phyloP scores from a whole-genome alignment of 2,329 filamentous ascomycete species.

The Apiospora saccharicola region DNA sequence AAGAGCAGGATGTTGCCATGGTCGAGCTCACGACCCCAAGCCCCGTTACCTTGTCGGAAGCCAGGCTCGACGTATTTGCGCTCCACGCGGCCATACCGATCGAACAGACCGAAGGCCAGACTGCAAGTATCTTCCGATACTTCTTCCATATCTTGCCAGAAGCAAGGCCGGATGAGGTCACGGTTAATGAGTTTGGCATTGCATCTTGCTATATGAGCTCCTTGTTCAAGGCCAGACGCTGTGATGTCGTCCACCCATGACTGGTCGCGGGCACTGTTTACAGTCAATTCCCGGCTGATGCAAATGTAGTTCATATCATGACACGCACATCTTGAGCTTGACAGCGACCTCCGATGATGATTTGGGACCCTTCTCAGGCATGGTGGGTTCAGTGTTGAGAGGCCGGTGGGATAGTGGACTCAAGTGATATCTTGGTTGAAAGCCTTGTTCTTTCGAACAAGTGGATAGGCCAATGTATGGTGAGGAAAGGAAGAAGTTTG shows the following conservation, averaged over 20 bases:
- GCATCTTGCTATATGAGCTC: not conserved
- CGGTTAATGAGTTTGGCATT: conserved; percentile 28
- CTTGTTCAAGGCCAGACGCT: not conserved
- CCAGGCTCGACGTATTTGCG: conserved; percentile 41
- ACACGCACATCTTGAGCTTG: not conserved
- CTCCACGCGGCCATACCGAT: conserved; percentile 47
- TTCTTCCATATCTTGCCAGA: conserved; percentile 45
- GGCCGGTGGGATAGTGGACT: not conserved
- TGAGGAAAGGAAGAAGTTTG: not conserved
- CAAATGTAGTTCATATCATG: not conserved
- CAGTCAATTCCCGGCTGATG: not conserved
- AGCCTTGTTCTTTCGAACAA: too few relatives aligned
- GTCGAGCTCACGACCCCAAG: conserved; percentile 41
- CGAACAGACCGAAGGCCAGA: conserved; percentile 47
- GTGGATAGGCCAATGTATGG: too few relatives aligned
- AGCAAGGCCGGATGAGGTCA: conserved; percentile 29
- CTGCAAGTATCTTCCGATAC: not conserved
- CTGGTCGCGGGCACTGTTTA: not conserved
- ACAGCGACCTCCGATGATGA: not conserved
- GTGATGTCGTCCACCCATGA: not conserved
- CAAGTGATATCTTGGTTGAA: not conserved
- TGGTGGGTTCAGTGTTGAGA: not conserved
- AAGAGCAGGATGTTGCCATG: conserved; percentile 38
- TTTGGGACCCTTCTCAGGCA: not conserved
- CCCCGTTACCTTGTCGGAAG: conserved; percentile 38